Conservation (phyloP, 208 protist species). For the Borovskyia barvae region DNA sequence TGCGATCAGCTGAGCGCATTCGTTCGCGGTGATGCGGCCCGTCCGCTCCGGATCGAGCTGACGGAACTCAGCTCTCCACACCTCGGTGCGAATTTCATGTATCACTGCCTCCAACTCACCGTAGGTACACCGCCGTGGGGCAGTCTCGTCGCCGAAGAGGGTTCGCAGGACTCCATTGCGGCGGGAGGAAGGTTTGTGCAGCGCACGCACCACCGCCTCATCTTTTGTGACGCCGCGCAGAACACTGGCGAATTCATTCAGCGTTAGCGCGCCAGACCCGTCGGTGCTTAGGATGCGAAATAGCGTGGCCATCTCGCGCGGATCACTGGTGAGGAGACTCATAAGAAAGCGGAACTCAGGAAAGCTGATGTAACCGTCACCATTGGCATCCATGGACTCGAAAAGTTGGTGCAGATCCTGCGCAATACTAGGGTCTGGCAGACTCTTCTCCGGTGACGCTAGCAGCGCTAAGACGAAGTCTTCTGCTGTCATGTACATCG, state of each 20-base stretch:
- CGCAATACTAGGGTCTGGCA: constrained; percentile 23
- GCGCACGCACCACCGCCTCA: constrained; percentile 38
- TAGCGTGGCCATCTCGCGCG: constrained; percentile 50
- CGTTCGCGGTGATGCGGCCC: constrained; percentile 55
- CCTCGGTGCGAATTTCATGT: constrained; percentile 48
- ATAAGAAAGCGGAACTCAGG: constrained; percentile 84
- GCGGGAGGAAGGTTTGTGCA: constrained; percentile 33
- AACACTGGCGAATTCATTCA: constrained; percentile 74
- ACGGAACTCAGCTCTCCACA: constrained; percentile 85
- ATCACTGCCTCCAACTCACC: constrained; percentile 50
- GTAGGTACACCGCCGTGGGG: constrained; percentile 39
- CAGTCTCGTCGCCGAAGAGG: constrained; percentile 58
- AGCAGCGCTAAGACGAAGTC: constrained; percentile 86
- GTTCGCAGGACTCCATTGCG: constrained; percentile 54
- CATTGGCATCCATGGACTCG: constrained; percentile 71
- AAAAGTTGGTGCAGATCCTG: constrained; percentile 42
- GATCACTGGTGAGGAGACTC: constrained; percentile 64
- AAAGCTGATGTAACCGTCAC: constrained; percentile 74
- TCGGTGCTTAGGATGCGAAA: constrained; percentile 70
- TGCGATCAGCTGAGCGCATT: constrained; percentile 79
- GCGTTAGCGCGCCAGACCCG: constrained; percentile 37
- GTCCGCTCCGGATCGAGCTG: constrained; percentile 57
- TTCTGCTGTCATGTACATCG: constrained; percentile 79
- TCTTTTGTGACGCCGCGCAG: constrained; percentile 66
- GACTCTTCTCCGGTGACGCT: constrained; percentile 34